Conservation (phyloP, 2,329 filamentous ascomycete genomes). For the Thermochaetoides dissita region DNA sequence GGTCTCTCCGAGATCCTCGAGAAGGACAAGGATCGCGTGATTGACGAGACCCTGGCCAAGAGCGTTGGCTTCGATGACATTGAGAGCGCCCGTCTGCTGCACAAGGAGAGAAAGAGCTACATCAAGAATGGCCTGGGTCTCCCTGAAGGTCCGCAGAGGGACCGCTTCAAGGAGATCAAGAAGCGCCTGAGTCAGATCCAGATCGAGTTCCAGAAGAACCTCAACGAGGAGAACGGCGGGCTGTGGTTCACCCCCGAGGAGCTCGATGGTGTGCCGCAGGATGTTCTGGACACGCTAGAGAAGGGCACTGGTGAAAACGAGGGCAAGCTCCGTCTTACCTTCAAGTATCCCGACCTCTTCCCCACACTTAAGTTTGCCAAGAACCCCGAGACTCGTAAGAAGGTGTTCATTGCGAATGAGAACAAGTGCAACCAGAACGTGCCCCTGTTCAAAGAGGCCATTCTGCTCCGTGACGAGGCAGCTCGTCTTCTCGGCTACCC, state of each 20-base stretch:
- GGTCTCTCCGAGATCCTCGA: conserved; percentile 32
- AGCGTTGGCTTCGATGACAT: conserved; percentile 29
- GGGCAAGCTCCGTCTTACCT: conserved; percentile 57
- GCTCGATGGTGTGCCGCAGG: conserved; percentile 59
- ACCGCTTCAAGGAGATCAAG: conserved; percentile 78
- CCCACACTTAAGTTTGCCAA: conserved; percentile 65
- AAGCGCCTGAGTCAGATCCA: conserved; percentile 60
- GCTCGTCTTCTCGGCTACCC: conserved; percentile 64
- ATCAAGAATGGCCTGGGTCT: conserved; percentile 63
- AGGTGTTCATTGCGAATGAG: conserved; percentile 60
- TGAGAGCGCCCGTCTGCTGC: conserved; percentile 57
- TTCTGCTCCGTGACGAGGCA: conserved; percentile 63
- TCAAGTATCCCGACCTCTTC: conserved; percentile 75
- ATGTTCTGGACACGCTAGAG: conserved; percentile 52
- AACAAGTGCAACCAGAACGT: conserved; percentile 70
- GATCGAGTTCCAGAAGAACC: conserved; percentile 64
- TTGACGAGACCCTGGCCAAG: conserved; percentile 15
- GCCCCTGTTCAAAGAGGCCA: conserved; percentile 58
- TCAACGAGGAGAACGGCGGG: conserved; percentile 72
- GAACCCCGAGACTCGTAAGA: conserved; percentile 53
- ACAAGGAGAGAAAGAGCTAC: conserved; percentile 66
- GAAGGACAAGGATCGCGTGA: conserved; percentile 33
- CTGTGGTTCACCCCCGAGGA: conserved; percentile 65
- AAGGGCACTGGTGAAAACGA: conserved; percentile 61
- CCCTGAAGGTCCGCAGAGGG: conserved; percentile 53